phyloP scores from a whole-genome alignment of 345 rosid species.

The Bruguiera parviflora region DNA sequence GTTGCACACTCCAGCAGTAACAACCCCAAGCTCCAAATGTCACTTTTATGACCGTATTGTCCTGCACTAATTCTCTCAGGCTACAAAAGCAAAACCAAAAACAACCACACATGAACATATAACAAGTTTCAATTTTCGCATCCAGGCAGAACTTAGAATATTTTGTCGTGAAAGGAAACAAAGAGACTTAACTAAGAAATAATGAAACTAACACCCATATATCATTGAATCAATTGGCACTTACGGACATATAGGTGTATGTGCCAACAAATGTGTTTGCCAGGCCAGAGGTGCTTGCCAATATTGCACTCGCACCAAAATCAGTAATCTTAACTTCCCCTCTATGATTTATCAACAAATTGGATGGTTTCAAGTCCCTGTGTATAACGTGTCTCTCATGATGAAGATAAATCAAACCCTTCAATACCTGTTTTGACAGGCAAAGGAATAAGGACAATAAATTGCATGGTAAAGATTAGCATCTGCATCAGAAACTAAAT shows the following conservation, averaged over 20 bases:
- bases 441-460: constrained; percentile 12
- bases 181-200: not conserved
- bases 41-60: constrained; percentile 62
- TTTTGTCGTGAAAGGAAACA: not conserved
- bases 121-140: not conserved
- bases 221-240: constrained; percentile 22
- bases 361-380: constrained; percentile 83
- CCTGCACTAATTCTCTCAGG: constrained; percentile 85
- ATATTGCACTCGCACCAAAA: constrained; percentile 87
- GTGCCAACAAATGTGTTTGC: constrained; percentile 87
- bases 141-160: not conserved
- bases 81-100: constrained; percentile 26
- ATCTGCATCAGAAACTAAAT: not conserved
- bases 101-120: not conserved
- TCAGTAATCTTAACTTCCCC: constrained; percentile 96
- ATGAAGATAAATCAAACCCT: constrained; percentile 78
- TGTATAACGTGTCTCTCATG: constrained; percentile 82
- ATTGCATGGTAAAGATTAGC: not conserved
- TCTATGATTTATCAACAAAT: constrained; percentile 81
- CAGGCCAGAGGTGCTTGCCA: constrained; percentile 74
- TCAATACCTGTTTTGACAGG: constrained; percentile 54
- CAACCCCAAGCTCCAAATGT: constrained; percentile 96
- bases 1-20: constrained; percentile 86
- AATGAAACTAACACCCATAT: not conserved
- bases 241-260: constrained; percentile 84